phyloP scores from a whole-genome alignment of 2,329 filamentous ascomycete species.

The Myriosclerotinia curreyana region DNA sequence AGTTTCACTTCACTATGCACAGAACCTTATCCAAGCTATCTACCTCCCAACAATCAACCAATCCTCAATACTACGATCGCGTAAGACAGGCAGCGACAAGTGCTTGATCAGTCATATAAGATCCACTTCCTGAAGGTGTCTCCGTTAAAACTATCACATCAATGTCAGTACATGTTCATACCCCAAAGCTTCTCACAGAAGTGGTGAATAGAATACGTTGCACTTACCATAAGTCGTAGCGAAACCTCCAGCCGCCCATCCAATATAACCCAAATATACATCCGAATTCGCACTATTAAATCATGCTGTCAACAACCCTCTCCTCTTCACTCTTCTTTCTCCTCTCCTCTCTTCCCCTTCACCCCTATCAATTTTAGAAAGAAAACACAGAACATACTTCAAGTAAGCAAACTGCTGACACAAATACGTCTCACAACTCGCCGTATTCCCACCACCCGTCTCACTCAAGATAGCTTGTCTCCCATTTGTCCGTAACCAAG shows the following conservation, averaged over 20 bases:
- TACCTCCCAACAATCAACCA: neutral
- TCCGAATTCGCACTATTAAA: constrained; percentile 38
- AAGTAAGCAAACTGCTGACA: constrained; percentile 39
- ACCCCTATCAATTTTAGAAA: neutral
- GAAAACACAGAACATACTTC: constrained; percentile 28
- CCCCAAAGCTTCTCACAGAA: too few relatives aligned
- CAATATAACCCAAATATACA: constrained; percentile 42
- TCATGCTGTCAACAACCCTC: neutral
- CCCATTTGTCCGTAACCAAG: constrained; percentile 48
- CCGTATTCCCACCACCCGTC: constrained; percentile 45
- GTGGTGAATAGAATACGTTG: neutral
- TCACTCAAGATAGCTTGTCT: constrained; percentile 52
- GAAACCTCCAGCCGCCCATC: constrained; percentile 43
- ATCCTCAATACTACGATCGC: constrained; percentile 11
- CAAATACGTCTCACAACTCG: constrained; percentile 39
- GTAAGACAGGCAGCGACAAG: constrained; percentile 33
- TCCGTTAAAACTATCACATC: constrained; percentile 27
- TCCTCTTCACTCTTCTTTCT: neutral
- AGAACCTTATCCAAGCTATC: neutral
- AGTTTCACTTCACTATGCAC: neutral
- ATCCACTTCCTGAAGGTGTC: constrained; percentile 29
- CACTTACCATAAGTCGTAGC: constrained; percentile 29
- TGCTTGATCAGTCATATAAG: constrained; percentile 29
- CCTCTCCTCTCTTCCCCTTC: neutral
- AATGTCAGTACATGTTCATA: constrained; percentile 3